Evolutionary conservation across 2,329 filamentous ascomycete species (phyloP), one percentile per base, ranked within the genome.

Genomic region (Xylariaceae sp.): DNA sequence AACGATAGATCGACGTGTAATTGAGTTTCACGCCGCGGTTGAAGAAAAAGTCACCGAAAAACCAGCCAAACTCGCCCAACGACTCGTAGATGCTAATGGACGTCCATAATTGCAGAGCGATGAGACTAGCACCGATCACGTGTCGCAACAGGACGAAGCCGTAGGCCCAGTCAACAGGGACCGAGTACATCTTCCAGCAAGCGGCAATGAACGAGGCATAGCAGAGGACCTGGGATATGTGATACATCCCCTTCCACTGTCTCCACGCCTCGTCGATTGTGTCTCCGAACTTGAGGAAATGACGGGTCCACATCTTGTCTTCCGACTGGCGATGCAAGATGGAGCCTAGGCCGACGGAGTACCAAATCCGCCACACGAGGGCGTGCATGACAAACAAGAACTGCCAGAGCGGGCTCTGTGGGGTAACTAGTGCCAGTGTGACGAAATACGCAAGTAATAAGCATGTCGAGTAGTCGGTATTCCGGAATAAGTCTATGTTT

Each of bases 1-100:
- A 99, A 45, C 94, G 90, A 71, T 99, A 99, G 65, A 99, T 99
- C 58, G 92, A 95, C 62, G 88, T 91, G 72, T 99, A 99, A 0
- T 89, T 97, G 57, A 97, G 79, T 72, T 94, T 95, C 12, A 87
- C 86, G 10, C 86, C 83, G 43, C 89, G 87, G 57, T 96, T 90
- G 68, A 94, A 96, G 78, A 99, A 97, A 76, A 97, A 99, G 69
- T 99, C 94, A 16, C 94, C 94, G 67, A 92, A 97, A 77, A 97
- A 97, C 92, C 92, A 99, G 64, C 94, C 94, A 66, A 97, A 99
- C 67, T 99, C 94, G 53, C 94, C 94, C 0, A 99, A 83, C 1
- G 90, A 95, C 47, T 96, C 91, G 70, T 97, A 95, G 62, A 97
- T 92, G 70, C 91, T 96, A 60, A 88, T 78, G 1, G 90, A 87